Conservation (phyloP, 148 eudicot genomes). For the Vaccinium myrtillus region DNA sequence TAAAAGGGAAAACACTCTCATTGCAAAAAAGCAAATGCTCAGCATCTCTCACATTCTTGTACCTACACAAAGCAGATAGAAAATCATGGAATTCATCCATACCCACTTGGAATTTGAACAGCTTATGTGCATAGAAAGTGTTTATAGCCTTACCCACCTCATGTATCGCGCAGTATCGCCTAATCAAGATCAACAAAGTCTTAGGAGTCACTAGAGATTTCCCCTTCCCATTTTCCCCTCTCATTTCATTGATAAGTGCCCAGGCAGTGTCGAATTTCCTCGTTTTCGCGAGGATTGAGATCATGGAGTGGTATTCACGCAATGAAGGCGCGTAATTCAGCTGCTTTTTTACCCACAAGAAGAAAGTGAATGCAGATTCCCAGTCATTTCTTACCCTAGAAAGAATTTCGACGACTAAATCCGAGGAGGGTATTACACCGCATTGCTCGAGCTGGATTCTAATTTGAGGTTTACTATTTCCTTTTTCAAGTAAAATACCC, state of each 20-base stretch:
- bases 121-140: constrained; percentile 66
- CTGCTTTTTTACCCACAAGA: constrained; percentile 77
- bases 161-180: constrained; percentile 71
- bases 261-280: constrained; percentile 86
- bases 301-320: constrained; percentile 72
- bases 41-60: constrained; percentile 91
- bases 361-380: constrained; percentile 78
- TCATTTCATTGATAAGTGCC: constrained; percentile 81
- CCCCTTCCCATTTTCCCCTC: constrained; percentile 24
- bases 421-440: constrained; percentile 42
- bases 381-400: constrained; percentile 63
- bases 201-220: constrained; percentile 52
- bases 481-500: constrained; percentile 32
- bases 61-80: constrained; percentile 76
- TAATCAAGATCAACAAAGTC: constrained; percentile 76
- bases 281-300: constrained; percentile 72
- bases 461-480: constrained; percentile 28
- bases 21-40: constrained; percentile 80
- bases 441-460: constrained; percentile 61
- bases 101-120: constrained; percentile 53
- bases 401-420: constrained; percentile 59
- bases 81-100: constrained; percentile 76
- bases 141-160: constrained; percentile 77
- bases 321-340: constrained; percentile 47
- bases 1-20: constrained; percentile 46